phyloP scores from a whole-genome alignment of 345 rosid genomes.

The Durio zibethinus region DNA sequence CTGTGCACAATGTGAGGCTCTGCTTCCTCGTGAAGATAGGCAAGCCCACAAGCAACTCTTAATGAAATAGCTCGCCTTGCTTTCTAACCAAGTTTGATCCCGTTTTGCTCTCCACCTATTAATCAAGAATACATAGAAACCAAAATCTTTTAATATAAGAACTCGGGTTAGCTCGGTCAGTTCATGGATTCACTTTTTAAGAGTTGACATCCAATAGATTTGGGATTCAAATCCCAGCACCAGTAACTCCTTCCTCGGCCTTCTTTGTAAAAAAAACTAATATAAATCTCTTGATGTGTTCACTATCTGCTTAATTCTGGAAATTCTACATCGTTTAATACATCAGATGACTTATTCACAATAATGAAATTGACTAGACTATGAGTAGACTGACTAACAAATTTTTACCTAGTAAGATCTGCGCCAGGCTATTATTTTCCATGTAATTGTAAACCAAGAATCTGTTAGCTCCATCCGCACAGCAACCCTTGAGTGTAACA shows the following conservation, averaged over 20 bases:
- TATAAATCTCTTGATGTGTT: background rate
- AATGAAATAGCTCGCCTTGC: slow-evolving; percentile 36
- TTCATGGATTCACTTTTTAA: too few species aligned
- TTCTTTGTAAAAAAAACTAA: too few species aligned
- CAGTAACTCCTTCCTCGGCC: too few species aligned
- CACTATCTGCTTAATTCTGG: background rate
- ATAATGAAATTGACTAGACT: background rate
- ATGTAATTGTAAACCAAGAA: slow-evolving; percentile 53
- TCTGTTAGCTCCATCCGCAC: slow-evolving; percentile 47
- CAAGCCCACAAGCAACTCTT: slow-evolving; percentile 54
- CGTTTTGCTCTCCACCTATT: slow-evolving; percentile 43
- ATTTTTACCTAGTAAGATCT: slow-evolving; percentile 38
- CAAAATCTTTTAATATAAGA: slow-evolving; percentile 11
- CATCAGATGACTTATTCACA: background rate
- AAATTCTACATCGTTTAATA: background rate
- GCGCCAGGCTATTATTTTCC: slow-evolving; percentile 55
- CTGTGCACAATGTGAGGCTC: slow-evolving; percentile 51
- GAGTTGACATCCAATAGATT: too few species aligned
- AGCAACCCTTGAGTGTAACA: slow-evolving; percentile 49
- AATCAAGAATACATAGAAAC: slow-evolving; percentile 13
- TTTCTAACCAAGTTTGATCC: slow-evolving; percentile 48
- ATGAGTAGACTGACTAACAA: background rate
- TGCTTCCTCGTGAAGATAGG: slow-evolving; percentile 56
- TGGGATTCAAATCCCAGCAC: too few species aligned
- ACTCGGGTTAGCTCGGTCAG: too few species aligned